Evolutionary conservation across 139 green algal species (phyloP), one percentile per base, ranked within the genome.

Genomic region (Chlamydomonas incerta): DNA sequence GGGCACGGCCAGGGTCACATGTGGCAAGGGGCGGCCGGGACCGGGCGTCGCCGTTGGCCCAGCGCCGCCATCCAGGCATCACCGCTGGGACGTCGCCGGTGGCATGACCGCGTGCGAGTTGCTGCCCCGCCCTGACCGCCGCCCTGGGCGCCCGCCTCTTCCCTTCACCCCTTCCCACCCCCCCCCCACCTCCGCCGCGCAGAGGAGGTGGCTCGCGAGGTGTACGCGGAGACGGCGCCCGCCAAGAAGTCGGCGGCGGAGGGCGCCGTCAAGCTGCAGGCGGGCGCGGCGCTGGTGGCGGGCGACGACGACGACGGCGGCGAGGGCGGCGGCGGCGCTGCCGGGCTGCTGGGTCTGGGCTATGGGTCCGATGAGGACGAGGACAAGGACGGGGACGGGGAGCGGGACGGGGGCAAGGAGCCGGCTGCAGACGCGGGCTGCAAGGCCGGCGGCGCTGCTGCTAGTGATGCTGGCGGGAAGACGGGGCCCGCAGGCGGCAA

Each of bases 321-420:
- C 23, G 60, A 35, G 3, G 84, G 31, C 37, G 66, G 29, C n/a
- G 76, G 50, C 23, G 84, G 58, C 0, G 81, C 58, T 13, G 74
- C 74, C 10, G 58, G 76, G 14, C 46, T 83, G 76, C 80, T 93
- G 31, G 88, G 83, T 0, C 70, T 76, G 33, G 85, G 85, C 9
- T 93, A 91, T 55, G 90, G 85, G 5, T 93, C 90, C 26, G 90
- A 93, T 18, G 85, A 89, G 28, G 86, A 92, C 15, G 73, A 74
- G 21, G 75, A 86, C 21, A 35, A 57, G 35, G 66, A 50, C 50
- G 67, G 31, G 24, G 1, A 73, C 8, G 71, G 18, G 23, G 50
- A 18, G n/a, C 11, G 37, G 34, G 35, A 74, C 23, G 31, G 23
- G 33, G 66, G 57, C 33, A 28, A 55, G 68, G 77, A 41, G 24